These are phyloP conservation scores for Barnettozyma populi DNA, from an alignment of 805 yeast genomes.

Conservation along the genomic window DNA sequence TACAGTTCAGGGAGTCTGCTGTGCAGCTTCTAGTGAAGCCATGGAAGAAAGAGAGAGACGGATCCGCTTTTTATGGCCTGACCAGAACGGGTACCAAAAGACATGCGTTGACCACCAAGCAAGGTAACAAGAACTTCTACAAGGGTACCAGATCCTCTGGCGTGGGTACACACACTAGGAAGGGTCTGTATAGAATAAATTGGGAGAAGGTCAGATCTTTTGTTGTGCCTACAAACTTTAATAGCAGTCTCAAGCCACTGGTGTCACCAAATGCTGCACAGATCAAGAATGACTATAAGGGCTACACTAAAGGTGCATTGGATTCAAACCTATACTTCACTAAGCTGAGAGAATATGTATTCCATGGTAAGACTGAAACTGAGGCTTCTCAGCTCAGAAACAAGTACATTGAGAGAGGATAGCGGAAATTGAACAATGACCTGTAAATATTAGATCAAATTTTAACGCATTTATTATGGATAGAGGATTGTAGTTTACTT, in stretches of 20 bases:
- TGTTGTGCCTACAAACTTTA: conserved; percentile 60
- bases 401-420: conserved; percentile 29
- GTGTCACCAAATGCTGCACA: conserved; percentile 72
- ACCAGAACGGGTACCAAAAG: conserved; percentile 80
- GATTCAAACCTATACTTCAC: conserved; percentile 70
- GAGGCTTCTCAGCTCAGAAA: conserved; percentile 23
- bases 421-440: neutral
- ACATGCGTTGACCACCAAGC: conserved; percentile 79
- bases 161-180: conserved; percentile 71
- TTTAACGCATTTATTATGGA: conserved; percentile 2
- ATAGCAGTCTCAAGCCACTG: conserved; percentile 57
- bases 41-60: conserved; percentile 82
- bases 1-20: conserved; percentile 43
- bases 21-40: conserved; percentile 62
- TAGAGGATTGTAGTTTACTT: neutral
- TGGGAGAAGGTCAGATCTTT: conserved; percentile 88
- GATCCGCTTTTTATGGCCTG: conserved; percentile 76
- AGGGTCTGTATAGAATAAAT: conserved; percentile 71
- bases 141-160: conserved; percentile 97
- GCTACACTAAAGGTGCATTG: conserved; percentile 64
- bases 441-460: conserved; percentile 12
- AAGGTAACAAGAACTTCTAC: conserved; percentile 90
- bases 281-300: conserved; percentile 60
- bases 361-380: conserved; percentile 54
- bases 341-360: conserved; percentile 70